Conservation (phyloP, 352 stramenopile species). For the Phytopythium oedochilum region DNA sequence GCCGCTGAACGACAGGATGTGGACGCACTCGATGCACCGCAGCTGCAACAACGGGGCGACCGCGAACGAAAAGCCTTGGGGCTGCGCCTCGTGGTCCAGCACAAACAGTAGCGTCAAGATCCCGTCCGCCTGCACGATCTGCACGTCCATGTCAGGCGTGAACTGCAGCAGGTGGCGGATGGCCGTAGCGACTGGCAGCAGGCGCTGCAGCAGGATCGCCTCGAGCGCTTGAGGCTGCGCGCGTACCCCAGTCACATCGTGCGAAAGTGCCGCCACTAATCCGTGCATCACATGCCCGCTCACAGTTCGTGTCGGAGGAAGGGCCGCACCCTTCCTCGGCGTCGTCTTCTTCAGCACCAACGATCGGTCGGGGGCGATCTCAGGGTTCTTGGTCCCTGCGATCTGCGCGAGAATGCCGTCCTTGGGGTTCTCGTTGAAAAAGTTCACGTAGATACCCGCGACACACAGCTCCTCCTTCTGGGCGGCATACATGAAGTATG, state of each 20-base stretch:
- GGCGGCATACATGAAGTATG: conserved; percentile 73
- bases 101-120: conserved; percentile 69
- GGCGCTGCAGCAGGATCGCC: conserved; percentile 56
- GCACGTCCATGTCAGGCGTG: conserved; percentile 77
- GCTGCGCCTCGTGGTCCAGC: conserved; percentile 79
- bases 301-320: conserved; percentile 45
- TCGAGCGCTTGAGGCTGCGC: conserved; percentile 66
- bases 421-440: conserved; percentile 85
- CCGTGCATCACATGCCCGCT: conserved; percentile 71
- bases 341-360: conserved; percentile 15
- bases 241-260: conserved; percentile 69
- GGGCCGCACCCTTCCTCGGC: conserved; percentile 27
- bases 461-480: conserved; percentile 84
- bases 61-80: conserved; percentile 73
- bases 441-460: conserved; percentile 87
- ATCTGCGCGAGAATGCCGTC: conserved; percentile 71
- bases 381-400: conserved; percentile 49
- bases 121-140: conserved; percentile 74
- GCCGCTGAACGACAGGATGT: conserved; percentile 85
- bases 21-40: conserved; percentile 81
- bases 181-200: conserved; percentile 73
- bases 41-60: conserved; percentile 71
- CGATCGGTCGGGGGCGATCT: not conserved
- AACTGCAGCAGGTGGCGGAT: conserved; percentile 82
- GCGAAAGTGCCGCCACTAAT: conserved; percentile 57